Evolutionary conservation across 2,329 filamentous ascomycete genomes (phyloP), one percentile per base, ranked within the genome.

Genomic region (Kalmusia sp.): DNA sequence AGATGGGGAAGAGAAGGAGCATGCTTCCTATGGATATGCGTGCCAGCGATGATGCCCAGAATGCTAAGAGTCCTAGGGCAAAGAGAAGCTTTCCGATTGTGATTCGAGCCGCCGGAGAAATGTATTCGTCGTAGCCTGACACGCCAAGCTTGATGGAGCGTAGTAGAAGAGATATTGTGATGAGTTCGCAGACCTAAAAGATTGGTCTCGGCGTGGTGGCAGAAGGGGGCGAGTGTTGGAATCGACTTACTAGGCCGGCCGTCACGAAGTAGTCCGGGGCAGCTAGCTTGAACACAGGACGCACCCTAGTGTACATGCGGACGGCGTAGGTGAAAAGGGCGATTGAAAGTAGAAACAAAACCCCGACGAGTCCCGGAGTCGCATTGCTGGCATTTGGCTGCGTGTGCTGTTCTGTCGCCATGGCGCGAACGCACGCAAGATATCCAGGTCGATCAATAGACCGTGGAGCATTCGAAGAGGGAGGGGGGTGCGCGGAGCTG

Each of bases 1-100:
- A 52, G 39, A 52, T 41, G 2, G 41, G 41, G 19, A 52, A 41
- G 50, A 41, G 17, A 33, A 52, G 50, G 35, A 52, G 50, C 50
- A 52, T 52, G 41, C 41, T 31, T 40, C 50, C 50, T 52, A 52
- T 52, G 4, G 50, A 52, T 41, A 52, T 52, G 19, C 50, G 21
- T 28, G 50, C 35, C 9, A 52, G 34, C 22, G 50, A 52, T 8
- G 50, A 52, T 12, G 50, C 50, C 50, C 50, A 52, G 27, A 52
- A 52, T 25, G 33, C 22, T 35, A 30, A 24, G 6, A 52, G 14
- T 6, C 50, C 50, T 24, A 52, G 19, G 33, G 24, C 41, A 28
- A 52, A 52, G 35, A 47, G 27, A 11, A 47, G 19, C 33, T 47
- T 47, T 21, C 9, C 22, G 14, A 52, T 47, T 14, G 38, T 35